These are phyloP conservation scores for Lactarius deliciosus DNA, from an alignment of 768 basidiomycete species.

Conservation along the genomic window DNA sequence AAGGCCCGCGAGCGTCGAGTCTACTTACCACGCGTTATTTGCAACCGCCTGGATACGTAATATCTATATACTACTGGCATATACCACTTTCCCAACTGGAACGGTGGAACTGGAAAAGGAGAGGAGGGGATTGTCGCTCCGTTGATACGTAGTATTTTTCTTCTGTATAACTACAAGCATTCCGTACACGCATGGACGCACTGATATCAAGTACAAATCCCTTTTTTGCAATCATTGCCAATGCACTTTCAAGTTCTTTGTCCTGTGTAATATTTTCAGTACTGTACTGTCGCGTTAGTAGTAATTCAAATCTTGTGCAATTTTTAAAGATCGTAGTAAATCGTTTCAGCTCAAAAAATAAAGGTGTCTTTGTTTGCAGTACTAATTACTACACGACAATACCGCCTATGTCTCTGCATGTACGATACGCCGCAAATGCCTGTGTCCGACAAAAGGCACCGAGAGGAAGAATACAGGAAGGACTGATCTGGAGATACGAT, in stretches of 20 bases:
- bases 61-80: conserved; percentile 1
- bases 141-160: background rate
- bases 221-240: no score
- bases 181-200: background rate
- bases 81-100: background rate
- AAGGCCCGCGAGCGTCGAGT: background rate
- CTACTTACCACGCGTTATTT: background rate
- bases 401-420: no score
- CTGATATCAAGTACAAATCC: background rate
- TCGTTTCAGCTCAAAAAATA: no score
- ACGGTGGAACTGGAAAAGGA: background rate
- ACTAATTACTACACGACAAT: no score
- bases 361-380: no score
- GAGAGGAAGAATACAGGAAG: background rate
- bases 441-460: background rate
- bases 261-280: background rate
- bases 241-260: background rate
- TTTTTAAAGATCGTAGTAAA: no score
- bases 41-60: background rate
- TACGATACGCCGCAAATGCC: no score
- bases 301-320: no score
- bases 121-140: background rate
- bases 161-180: background rate
- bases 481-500: background rate
- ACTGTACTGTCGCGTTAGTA: background rate